Base-by-base conservation (phyloP, 2,329 filamentous ascomycete genomes). In the Aspergillus pseudoglaucus region DNA sequence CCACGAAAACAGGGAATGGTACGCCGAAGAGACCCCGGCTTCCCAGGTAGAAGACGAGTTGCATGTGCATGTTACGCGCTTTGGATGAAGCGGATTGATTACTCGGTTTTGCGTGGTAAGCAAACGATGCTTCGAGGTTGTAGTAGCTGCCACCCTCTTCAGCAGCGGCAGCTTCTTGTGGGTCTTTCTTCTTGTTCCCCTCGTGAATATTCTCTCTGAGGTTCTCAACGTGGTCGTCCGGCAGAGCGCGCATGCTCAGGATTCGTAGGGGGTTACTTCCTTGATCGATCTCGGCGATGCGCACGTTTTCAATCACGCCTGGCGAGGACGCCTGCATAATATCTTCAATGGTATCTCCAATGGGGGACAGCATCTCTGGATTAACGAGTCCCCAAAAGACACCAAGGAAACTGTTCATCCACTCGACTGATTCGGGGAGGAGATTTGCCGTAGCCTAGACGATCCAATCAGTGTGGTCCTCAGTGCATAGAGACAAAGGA, bases 251-350 rank as follows among this genome's bases (percentile, higher is more conserved):
- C 62, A 96, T 76, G 64, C 88, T 95, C 42, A 97, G 76, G 45
- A 97, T 88, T 7, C 91, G 83, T 47, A 97, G 76, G 0, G 93
- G 89, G 57, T 96, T 96, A 68, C 79, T 88, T 23, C 93, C 93
- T 68, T 97, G 93, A 44, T 89, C 88, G 59, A 98, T 95, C 59
- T 96, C 90, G 50, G 90, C 90, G 18, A 97, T 88, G 56, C 91
- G 87, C 41, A 98, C 90, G 56, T 95, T 93, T 66, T 97, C 90
- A 54, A 98, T 90, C 35, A 97, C 74, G 1, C 86, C 83, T 0
- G 93, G 93, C 0, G 96, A 87, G 0, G 89, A 95, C 17, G 90
- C 91, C 65, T 94, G 90, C 91, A 97, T 97, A 56, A 97, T 87
- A 65, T 97, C 91, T 69, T 93, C 88, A 5, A 93, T 79, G 10